Evolutionary conservation across 176 grass and related monocot species (phyloP).

Genomic region (Juncus inflexus): DNA sequence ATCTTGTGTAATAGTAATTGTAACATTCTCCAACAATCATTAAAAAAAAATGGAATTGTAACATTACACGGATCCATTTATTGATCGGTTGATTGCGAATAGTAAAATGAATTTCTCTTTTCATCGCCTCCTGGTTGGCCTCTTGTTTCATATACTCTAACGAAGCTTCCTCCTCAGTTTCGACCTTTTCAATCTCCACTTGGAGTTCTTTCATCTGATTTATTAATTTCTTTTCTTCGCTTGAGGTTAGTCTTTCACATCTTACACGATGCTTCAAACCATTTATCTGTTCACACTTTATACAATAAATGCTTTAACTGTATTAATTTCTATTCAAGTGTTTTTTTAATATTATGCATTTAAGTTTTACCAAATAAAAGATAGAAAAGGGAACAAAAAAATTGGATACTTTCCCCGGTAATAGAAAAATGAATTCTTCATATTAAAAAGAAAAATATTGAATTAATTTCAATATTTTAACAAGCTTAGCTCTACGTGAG

Average conservation of each 20-base stretch:
- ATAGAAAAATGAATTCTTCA: too few species aligned
- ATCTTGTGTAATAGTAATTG: too few species aligned
- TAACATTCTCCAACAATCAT: too few species aligned
- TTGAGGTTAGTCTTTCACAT: not conserved
- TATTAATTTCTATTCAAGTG: not conserved
- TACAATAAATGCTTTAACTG: not conserved
- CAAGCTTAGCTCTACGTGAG: too few species aligned
- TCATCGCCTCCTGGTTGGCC: not conserved
- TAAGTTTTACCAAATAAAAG: not conserved
- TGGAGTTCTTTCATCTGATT: not conserved
- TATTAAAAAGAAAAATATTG: too few species aligned
- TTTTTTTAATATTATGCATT: not conserved
- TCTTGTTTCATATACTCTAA: not conserved
- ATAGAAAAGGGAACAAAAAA: not conserved
- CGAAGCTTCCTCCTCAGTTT: not conserved
- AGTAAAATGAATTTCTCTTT: too few species aligned
- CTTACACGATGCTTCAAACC: not conserved
- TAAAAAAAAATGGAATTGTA: too few species aligned
- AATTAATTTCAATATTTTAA: too few species aligned
- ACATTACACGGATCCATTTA: too few species aligned
- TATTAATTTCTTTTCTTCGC: conserved; percentile 8
- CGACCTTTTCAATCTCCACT: not conserved
- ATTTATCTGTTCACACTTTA: not conserved
- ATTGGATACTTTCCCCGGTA: not conserved
- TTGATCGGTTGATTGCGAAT: not conserved